These are phyloP conservation scores for Pichia membranifaciens DNA, from an alignment of 805 yeast species.

Conservation along the genomic window DNA sequence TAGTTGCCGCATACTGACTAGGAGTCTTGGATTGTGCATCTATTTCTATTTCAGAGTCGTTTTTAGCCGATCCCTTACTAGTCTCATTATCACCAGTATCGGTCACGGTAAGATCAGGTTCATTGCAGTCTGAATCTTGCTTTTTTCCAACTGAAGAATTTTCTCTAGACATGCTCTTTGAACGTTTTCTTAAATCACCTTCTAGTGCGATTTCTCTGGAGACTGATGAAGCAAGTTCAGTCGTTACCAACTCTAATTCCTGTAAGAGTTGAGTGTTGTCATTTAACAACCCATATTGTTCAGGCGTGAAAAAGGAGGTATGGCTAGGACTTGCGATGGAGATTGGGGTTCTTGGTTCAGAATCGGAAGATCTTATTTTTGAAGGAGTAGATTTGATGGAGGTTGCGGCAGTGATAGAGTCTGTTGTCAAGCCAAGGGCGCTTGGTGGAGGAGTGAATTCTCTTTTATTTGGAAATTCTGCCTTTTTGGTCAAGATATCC, in stretches of 20 bases:
- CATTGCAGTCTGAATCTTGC: not conserved
- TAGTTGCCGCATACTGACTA: conserved; percentile 36
- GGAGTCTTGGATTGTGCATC: conserved; percentile 1
- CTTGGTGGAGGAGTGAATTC: not conserved
- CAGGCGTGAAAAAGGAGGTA: conserved; percentile 38
- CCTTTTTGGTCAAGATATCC: not conserved
- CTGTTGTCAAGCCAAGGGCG: not conserved
- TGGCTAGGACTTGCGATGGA: conserved; percentile 9
- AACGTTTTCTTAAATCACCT: conserved; percentile 11
- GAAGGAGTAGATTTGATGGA: not conserved
- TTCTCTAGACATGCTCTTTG: not conserved
- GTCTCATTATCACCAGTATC: conserved; percentile 1
- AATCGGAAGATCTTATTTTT: not conserved
- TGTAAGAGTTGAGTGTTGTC: conserved; percentile 53
- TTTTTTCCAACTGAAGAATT: not conserved
- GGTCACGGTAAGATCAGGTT: not conserved
- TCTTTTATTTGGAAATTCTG: not conserved
- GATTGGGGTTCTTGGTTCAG: conserved; percentile 10
- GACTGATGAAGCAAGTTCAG: conserved; percentile 67
- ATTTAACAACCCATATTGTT: conserved; percentile 56
- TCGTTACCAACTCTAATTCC: conserved; percentile 63
- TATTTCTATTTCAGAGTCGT: conserved; percentile 12
- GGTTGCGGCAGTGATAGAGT: not conserved
- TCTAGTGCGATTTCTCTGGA: conserved; percentile 63
- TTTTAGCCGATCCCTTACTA: conserved; percentile 15